Evolutionary conservation across 495 filamentous ascomycete species (phyloP), one percentile per base, ranked within the genome.

Genomic region (Hypoxylon rickii): DNA sequence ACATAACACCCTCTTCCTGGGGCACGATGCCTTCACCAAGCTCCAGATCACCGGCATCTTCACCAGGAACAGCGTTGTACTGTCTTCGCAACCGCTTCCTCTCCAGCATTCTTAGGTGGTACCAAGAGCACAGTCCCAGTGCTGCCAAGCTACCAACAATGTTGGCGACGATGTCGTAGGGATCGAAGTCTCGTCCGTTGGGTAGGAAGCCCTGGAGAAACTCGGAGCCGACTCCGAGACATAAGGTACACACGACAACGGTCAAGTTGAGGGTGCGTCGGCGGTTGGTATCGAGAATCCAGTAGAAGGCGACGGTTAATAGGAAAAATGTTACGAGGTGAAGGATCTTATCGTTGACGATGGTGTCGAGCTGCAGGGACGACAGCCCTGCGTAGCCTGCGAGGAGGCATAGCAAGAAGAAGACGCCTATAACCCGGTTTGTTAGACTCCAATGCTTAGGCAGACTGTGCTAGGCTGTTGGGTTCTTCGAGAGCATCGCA

Each of bases 91-190:
- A 75, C 40, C 95, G 82, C 63, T 90, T 90, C 43, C 94, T 79
- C 66, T 97, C 92, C 41, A 98, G 76, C 95, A 97, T 97, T 33
- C 94, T 84, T 53, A 87, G 88, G 72, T 98, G 94, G 58, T 97
- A 98, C 87, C 89, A 91, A 48, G 83, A 84, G 64, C 89, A 92
- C 21, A 96, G 64, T 5, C 79, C 85, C 37, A 97, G 67, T 0
- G 82, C 91, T 1, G 75, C 73, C 12, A 87, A 69, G 50, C 86
- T 91, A 32, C 95, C 94, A 41, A 90, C 79, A 3, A 96, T 67
- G 71, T 97, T 97, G 69, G 92, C 92, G 44, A 92, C 71, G 29
- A 97, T 85, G 65, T 97, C 89, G 47, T 85, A 88, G 38, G 85
- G 74, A 60, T 98, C 94, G 66, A 97, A 98, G 10, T 76, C 67